Evolutionary conservation across 345 rosid genomes (phyloP).

Genomic region (Lenwebbia sp.): DNA sequence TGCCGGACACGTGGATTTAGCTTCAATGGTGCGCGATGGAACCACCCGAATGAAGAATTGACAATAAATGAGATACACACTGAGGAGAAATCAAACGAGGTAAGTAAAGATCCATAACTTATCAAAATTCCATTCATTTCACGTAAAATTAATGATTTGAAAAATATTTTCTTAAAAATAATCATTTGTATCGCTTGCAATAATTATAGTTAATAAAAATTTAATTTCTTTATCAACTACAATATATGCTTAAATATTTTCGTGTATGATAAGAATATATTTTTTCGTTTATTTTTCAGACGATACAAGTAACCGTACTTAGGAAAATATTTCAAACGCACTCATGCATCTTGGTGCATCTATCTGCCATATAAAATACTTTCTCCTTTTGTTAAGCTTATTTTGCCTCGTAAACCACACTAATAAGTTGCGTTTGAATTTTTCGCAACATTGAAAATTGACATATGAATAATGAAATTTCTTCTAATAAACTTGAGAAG

Average conservation of each 20-base stretch:
- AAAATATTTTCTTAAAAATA: not conserved
- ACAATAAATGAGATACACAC: no score
- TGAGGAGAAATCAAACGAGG: fast-evolving
- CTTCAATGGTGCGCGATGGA: no score
- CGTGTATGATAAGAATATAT: no score
- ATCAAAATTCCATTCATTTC: no score
- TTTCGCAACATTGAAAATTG: not conserved
- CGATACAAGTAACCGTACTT: fast-evolving
- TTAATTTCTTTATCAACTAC: not conserved
- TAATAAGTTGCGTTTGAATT: not conserved
- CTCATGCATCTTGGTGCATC: fast-evolving
- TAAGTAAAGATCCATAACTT: no score
- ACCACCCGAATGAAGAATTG: no score
- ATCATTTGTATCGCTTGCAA: fast-evolving
- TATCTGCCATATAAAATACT: fast-evolving
- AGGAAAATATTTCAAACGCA: not conserved
- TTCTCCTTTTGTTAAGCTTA: not conserved
- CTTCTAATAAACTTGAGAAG: not conserved
- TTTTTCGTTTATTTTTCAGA: not conserved
- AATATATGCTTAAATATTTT: not conserved
- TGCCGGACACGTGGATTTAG: not conserved
- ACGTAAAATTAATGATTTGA: no score
- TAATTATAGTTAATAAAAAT: fast-evolving
- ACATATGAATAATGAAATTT: not conserved
- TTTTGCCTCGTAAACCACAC: not conserved